A percentile compares a stretch with the other conserved stretches of the same genome.
These are phyloP conservation scores for Coemansia aciculifera DNA, from an alignment of 192 early-diverging fungal genomes.

Conservation along the genomic window DNA sequence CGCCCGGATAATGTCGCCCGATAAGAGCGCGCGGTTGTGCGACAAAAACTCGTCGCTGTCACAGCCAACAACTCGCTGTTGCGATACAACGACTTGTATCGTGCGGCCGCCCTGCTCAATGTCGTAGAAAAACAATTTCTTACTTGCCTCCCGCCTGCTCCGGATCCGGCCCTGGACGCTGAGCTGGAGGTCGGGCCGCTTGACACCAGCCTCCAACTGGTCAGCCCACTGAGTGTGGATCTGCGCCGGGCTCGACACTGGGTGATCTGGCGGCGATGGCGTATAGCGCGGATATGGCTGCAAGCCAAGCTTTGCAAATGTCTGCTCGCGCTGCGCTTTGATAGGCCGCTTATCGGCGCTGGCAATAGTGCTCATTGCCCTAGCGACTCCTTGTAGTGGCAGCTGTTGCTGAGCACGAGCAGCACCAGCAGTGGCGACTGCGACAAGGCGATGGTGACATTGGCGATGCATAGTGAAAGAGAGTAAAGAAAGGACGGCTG, in stretches of 20 bases:
- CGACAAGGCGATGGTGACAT: not conserved
- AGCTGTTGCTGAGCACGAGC: slow-evolving; percentile 11
- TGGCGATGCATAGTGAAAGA: not conserved
- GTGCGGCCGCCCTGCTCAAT: slow-evolving; percentile 59
- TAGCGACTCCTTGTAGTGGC: not conserved
- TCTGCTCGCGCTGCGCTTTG: slow-evolving; percentile 29
- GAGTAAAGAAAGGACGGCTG: not conserved
- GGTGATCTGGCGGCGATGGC: slow-evolving; percentile 19
- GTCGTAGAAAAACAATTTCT: slow-evolving; percentile 75
- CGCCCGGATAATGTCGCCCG: slow-evolving; percentile 67
- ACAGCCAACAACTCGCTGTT: slow-evolving; percentile 36
- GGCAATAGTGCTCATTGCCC: slow-evolving; percentile 1
- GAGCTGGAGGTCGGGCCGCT: slow-evolving; percentile 33
- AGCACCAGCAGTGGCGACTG: not conserved
- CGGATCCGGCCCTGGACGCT: slow-evolving; percentile 63
- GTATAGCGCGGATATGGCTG: slow-evolving; percentile 45
- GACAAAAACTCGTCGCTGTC: slow-evolving; percentile 42
- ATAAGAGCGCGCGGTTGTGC: slow-evolving; percentile 51
- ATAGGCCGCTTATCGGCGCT: slow-evolving; percentile 14
- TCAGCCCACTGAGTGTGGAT: slow-evolving; percentile 31
- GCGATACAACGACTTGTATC: slow-evolving; percentile 70
- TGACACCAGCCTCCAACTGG: slow-evolving; percentile 26
- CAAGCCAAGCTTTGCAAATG: slow-evolving; percentile 22
- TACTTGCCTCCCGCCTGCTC: slow-evolving; percentile 68
- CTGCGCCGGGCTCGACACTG: slow-evolving; percentile 16